phyloP scores from a whole-genome alignment of 345 rosid genomes.

The Camelina hispida region DNA sequence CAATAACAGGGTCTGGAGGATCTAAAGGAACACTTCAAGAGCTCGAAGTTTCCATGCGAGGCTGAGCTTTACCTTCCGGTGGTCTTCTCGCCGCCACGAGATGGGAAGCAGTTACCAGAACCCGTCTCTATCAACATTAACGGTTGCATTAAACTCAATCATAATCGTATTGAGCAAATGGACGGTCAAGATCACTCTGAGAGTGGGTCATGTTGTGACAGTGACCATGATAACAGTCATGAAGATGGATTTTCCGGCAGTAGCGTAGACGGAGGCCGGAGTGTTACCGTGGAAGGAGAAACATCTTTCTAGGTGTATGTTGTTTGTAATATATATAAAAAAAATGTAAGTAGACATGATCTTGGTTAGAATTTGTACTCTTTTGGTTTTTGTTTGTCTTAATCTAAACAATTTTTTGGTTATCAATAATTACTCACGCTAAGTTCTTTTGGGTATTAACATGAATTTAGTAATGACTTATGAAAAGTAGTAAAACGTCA shows the following conservation, averaged over 20 bases:
- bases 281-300: constrained; percentile 24
- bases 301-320: constrained; percentile 24
- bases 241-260: constrained; percentile 33
- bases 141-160: constrained; percentile 1
- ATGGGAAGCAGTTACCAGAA: constrained; percentile 71
- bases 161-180: constrained; percentile 13
- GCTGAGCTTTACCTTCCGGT: constrained; percentile 88
- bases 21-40: constrained; percentile 91
- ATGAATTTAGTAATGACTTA: neutral
- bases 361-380: constrained; percentile 5
- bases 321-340: constrained; percentile 22
- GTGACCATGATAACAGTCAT: constrained; percentile 38
- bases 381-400: neutral
- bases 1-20: constrained; percentile 76
- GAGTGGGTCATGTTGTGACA: constrained; percentile 36
- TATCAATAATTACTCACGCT: neutral
- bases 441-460: neutral
- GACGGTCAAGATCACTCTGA: constrained; percentile 34
- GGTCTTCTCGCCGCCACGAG: constrained; percentile 85
- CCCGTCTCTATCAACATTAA: constrained; percentile 60
- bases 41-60: constrained; percentile 92
- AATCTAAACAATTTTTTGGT: neutral
- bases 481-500: neutral
- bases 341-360: constrained; percentile 34
- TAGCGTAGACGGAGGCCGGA: constrained; percentile 26